phyloP scores from a whole-genome alignment of 805 yeast genomes.

The Zygosaccharomyces kombuchaensis region DNA sequence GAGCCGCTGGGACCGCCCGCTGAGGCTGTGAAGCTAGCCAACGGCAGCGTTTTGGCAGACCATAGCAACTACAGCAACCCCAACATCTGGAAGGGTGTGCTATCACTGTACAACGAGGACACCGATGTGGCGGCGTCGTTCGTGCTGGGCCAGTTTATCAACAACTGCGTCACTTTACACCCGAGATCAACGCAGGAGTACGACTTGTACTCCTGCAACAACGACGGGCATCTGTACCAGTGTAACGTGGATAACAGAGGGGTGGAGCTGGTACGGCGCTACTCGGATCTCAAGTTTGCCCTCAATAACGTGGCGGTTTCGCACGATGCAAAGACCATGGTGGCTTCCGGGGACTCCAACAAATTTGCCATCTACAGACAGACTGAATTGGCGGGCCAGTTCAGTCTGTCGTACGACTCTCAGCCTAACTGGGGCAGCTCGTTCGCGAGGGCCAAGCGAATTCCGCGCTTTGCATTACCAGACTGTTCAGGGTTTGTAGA shows the following conservation, averaged over 20 bases:
- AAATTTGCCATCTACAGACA: constrained; percentile 51
- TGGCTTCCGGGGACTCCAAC: constrained; percentile 76
- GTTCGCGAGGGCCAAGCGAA: constrained; percentile 26
- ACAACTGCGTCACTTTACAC: constrained; percentile 66
- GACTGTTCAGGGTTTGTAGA: constrained; percentile 29
- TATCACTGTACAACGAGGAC: constrained; percentile 42
- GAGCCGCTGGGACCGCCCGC: constrained; percentile 19
- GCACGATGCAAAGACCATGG: constrained; percentile 54
- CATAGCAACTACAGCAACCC: constrained; percentile 32
- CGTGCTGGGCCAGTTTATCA: constrained; percentile 74
- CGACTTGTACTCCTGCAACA: constrained; percentile 71
- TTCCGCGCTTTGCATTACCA: constrained; percentile 30
- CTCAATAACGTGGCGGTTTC: constrained; percentile 70
- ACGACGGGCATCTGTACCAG: constrained; percentile 67
- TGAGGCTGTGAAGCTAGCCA: constrained; percentile 31
- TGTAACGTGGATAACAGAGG: constrained; percentile 53
- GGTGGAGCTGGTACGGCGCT: constrained; percentile 40
- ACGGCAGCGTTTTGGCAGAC: constrained; percentile 24
- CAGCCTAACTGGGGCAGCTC: constrained; percentile 33
- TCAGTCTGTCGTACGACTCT: constrained; percentile 27
- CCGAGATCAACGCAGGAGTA: constrained; percentile 42
- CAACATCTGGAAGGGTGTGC: constrained; percentile 48
- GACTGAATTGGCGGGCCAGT: constrained; percentile 31
- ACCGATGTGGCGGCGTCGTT: constrained; percentile 46
- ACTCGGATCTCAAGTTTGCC: constrained; percentile 54